Conservation (phyloP, 176 grass and related monocot genomes). For the Avena eriantha region DNA sequence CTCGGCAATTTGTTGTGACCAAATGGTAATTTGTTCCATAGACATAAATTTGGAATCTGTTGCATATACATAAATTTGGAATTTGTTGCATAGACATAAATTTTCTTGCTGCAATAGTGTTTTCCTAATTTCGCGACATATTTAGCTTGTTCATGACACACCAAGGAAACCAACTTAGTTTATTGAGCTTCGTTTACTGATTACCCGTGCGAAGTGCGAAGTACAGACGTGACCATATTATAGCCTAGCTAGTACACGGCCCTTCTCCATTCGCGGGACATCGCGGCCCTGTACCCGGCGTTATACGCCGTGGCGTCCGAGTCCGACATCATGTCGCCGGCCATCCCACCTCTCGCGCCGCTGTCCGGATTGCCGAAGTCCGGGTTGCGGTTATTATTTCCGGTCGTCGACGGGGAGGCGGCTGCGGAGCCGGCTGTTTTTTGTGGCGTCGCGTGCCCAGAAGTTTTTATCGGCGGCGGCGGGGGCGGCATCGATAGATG, state of each 20-base stretch:
- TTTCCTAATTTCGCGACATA: too few relatives aligned
- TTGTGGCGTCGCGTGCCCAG: not conserved
- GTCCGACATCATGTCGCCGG: constrained; percentile 64
- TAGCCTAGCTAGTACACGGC: not conserved
- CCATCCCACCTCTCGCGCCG: constrained; percentile 60
- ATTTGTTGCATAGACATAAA: too few relatives aligned
- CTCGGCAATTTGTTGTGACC: too few relatives aligned
- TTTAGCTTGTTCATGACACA: too few relatives aligned
- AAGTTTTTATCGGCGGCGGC: not conserved
- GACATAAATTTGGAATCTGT: too few relatives aligned
- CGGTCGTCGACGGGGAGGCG: constrained; percentile 3
- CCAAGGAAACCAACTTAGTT: not conserved
- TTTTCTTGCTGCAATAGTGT: too few relatives aligned
- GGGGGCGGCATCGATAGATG: not conserved
- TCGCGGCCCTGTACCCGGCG: constrained; percentile 60
- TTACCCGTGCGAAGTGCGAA: not conserved
- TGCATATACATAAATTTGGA: too few relatives aligned
- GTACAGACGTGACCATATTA: not conserved
- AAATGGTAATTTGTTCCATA: too few relatives aligned
- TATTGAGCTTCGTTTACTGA: constrained; percentile 18
- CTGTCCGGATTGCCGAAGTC: constrained; percentile 38
- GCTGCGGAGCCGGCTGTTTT: constrained; percentile 11
- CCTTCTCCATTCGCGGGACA: constrained; percentile 41
- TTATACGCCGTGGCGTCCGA: constrained; percentile 55
- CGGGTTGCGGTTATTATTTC: constrained; percentile 3